Evolutionary conservation across 345 rosid species (phyloP).

Genomic region (Gossypium stocksii): DNA sequence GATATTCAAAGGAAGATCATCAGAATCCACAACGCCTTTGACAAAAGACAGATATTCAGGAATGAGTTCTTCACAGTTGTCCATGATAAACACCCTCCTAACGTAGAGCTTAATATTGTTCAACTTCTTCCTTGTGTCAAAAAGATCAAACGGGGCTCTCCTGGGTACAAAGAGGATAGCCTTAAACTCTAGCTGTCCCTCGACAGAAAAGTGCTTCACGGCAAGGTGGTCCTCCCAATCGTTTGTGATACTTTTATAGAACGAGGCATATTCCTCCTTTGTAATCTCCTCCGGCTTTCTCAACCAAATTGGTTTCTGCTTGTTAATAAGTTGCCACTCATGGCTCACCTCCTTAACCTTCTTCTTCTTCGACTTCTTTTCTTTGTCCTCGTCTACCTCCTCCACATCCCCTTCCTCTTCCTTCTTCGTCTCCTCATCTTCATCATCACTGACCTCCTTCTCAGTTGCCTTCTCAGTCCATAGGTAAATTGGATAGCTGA

Average conservation of each 20-base stretch:
- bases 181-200: slow-evolving; percentile 44
- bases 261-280: slow-evolving; percentile 37
- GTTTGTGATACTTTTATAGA: slow-evolving; percentile 39
- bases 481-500: slow-evolving; percentile 38
- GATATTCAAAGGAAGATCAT: slow-evolving; percentile 39
- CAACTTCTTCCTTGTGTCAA: slow-evolving; percentile 36
- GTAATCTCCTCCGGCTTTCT: slow-evolving; percentile 39
- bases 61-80: slow-evolving; percentile 47
- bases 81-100: slow-evolving; percentile 42
- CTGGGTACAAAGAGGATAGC: slow-evolving; percentile 37
- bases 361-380: slow-evolving; percentile 36
- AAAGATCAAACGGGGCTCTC: slow-evolving; percentile 39
- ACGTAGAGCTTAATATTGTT: slow-evolving; percentile 44
- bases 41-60: slow-evolving; percentile 34
- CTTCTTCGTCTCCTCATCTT: slow-evolving; percentile 37
- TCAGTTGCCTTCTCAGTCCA: slow-evolving; percentile 45
- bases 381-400: slow-evolving; percentile 36
- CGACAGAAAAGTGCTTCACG: slow-evolving; percentile 40
- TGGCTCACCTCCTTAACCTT: slow-evolving; percentile 39
- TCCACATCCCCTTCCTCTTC: slow-evolving; percentile 36
- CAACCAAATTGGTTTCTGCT: slow-evolving; percentile 43
- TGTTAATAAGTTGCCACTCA: slow-evolving; percentile 40
- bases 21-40: slow-evolving; percentile 25
- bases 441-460: slow-evolving; percentile 37
- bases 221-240: slow-evolving; percentile 47